These are phyloP conservation scores for Fraxinus pennsylvanica DNA, from an alignment of 257 asterid genomes.

Conservation along the genomic window DNA sequence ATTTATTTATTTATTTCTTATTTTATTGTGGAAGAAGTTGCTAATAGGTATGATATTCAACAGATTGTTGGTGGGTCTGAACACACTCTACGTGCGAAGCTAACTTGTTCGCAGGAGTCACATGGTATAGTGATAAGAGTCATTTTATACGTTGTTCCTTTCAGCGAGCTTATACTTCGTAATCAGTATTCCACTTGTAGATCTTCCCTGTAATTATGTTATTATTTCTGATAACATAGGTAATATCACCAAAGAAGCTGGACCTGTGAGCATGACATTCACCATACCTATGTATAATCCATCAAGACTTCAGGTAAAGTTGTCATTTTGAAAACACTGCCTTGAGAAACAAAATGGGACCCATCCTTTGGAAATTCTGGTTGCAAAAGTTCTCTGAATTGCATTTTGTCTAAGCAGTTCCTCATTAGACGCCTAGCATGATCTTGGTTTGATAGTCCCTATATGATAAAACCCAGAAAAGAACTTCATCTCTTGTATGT, in stretches of 20 bases:
- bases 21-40: conserved; percentile 20
- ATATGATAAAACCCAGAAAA: background rate
- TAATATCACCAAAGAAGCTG: conserved; percentile 96
- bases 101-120: conserved; percentile 87
- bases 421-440: background rate
- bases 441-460: background rate
- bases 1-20: no score
- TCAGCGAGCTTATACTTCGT: background rate
- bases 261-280: conserved; percentile 98
- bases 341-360: background rate
- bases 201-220: conserved; percentile 11
- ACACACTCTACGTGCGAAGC: conserved; percentile 92
- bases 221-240: conserved; percentile 48
- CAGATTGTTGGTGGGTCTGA: conserved; percentile 97
- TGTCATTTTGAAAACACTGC: background rate
- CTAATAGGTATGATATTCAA: conserved; percentile 32
- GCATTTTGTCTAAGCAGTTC: background rate
- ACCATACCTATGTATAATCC: conserved; percentile 97
- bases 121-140: conserved; percentile 56
- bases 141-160: conserved; percentile 9
- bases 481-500: background rate
- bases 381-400: background rate
- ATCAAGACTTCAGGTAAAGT: conserved; percentile 88
- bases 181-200: background rate
- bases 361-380: background rate